Evolutionary conservation across 352 stramenopile genomes (phyloP).

Genomic region (Pythium myriotylum): DNA sequence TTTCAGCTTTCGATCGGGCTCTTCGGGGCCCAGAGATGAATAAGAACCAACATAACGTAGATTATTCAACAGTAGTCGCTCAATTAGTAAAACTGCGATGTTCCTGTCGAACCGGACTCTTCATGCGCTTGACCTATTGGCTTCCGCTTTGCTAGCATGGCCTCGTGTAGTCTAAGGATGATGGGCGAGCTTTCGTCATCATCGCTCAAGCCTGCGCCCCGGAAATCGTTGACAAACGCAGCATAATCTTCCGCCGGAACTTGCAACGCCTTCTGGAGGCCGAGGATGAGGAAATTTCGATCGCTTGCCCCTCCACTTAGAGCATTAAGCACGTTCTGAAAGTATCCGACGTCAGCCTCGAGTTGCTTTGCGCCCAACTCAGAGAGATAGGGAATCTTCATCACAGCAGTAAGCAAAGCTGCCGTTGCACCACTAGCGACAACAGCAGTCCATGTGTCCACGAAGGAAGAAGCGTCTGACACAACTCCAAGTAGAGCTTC

Average conservation of each 20-base stretch:
- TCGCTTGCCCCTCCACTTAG: constrained; percentile 47
- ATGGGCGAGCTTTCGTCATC: constrained; percentile 3
- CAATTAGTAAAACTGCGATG: constrained; percentile 22
- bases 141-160: constrained; percentile 41
- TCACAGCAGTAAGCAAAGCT: constrained; percentile 50
- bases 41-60: constrained; percentile 1
- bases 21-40: constrained; percentile 22
- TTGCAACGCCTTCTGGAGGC: constrained; percentile 16
- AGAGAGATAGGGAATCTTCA: constrained; percentile 62
- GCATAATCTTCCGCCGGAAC: constrained; percentile 15
- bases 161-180: constrained; percentile 20
- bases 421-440: constrained; percentile 71
- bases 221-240: constrained; percentile 10
- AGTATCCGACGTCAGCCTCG: constrained; percentile 73
- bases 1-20: constrained; percentile 40
- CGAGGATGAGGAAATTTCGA: constrained; percentile 41
- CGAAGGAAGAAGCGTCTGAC: constrained; percentile 49
- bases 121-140: background rate
- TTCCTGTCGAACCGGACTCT: background rate
- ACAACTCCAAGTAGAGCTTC: background rate
- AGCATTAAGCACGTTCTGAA: constrained; percentile 79
- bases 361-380: constrained; percentile 62
- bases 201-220: background rate
- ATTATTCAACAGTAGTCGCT: background rate
- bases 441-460: constrained; percentile 74